Evolutionary conservation across 2,329 filamentous ascomycete genomes (phyloP), one percentile per base, ranked within the genome.

Genomic region (Endocalyx cinctus): DNA sequence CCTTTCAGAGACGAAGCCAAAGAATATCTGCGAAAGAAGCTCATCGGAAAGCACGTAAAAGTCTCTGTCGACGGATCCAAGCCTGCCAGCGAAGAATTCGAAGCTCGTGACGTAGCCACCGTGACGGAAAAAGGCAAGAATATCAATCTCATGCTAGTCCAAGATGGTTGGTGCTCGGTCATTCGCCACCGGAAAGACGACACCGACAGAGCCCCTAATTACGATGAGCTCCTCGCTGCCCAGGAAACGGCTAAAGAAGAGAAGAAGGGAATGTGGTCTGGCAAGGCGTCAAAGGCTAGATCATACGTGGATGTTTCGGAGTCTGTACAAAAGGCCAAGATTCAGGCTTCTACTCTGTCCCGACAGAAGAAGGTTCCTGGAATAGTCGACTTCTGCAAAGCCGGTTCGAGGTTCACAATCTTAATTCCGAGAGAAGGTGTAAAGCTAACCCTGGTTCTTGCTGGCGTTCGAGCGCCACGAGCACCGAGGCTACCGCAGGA

Each of bases 341-440:
- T 95, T 34, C 88, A 95, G 60, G 74, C 94, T 23, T 84, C 86
- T 10, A 82, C 87, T 15, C 74, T 98, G 19, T 86, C 92, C 41
- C 79, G 90, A 34, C 89, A 96, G 60, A 90, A 87, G 71, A 90
- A 86, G 62, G 82, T 97, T 4, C 88, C 92, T 6, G 92, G 85
- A 10, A 74, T 98, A 48, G 88, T 98, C 26, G 92, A 98, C 61
- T 98, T 94, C 60, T 92, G 94, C 69, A 96, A 97, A 66, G 86
- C 88, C n/a, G 92, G 86, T 18, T 94, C 89, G 25, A 79, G 92
- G 47, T 98, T 97, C 63, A 94, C 87, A 17, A 73, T 98, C 22
- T 70, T 98, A 8, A 79, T 98, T 30, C 90, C 92, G 29, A 83
- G 89, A 22, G 92, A 98, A 58, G 88, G 87, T 52, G 82, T 90